Base-by-base conservation (phyloP, 768 basidiomycete species). In the Lactifluus pinguis region DNA sequence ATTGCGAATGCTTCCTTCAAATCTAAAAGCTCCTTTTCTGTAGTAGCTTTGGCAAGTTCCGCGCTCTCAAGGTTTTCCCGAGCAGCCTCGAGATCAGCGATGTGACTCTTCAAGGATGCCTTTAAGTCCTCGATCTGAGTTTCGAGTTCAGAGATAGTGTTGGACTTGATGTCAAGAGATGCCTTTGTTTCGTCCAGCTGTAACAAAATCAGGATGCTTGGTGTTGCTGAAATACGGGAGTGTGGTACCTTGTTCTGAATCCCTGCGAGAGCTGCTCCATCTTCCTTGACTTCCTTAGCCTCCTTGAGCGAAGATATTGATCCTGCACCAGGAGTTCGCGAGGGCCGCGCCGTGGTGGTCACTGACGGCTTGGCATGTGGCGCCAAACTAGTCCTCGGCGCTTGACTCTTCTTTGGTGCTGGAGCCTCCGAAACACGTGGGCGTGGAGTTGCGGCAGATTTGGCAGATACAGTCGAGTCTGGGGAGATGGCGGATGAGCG, bases 301-400 rank as follows among this genome's bases (percentile, higher is more conserved):
- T 89, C 89, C 60, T 78, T 80, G 60, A 90, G 83, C 9, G 89
- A 89, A n/a, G 86, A 79, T 51, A 90, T 83, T 14, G 89, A 90
- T 29, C 77, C 74, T 42, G 81, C 67, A 32, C 80, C 71, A 17
- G 81, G 77, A 57, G 79, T 70, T 45, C 81, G 62, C 57, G 45
- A 19, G 11, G 75, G 66, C 32, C 75, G 67, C 54, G 73, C 66
- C 15, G 76, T 62, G 30, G 76, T 68, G 57, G 75, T 66, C 34
- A 76, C 75, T 2, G 76, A 49, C 49, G 75, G 66, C 32, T 73
- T 69, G 30, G 80, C 58, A 14, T 75, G 68, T 8, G 69, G 52
- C n/a, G 70, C 67, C 21, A 72, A 41, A 49, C 69, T 72, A 9
- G 60, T 41, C 21, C 69, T 66, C 17, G 70, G 44, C 0, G 67